These are phyloP conservation scores for Thraustochytrium sp. DNA, from an alignment of 352 stramenopile genomes.

Conservation along the genomic window DNA sequence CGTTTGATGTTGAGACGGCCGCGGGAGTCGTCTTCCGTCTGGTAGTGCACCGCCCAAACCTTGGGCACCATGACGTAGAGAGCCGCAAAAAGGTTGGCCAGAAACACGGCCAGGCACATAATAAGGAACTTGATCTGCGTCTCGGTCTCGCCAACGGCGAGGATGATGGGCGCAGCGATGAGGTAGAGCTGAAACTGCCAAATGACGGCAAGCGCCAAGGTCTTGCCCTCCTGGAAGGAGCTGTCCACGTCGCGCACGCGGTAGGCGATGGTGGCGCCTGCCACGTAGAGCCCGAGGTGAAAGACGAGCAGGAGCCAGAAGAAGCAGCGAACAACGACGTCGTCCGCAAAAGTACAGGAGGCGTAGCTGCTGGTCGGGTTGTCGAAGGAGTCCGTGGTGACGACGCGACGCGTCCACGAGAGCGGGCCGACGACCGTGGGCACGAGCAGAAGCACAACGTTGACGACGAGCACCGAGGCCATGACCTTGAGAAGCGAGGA, in stretches of 20 bases:
- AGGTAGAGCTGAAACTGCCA: constrained; percentile 40
- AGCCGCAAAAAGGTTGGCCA: constrained; percentile 5
- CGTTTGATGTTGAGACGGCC: too few relatives aligned
- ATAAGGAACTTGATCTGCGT: constrained; percentile 25
- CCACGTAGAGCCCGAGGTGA: constrained; percentile 17
- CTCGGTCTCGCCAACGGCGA: constrained; percentile 9
- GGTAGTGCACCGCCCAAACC: not conserved
- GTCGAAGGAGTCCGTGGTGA: not conserved
- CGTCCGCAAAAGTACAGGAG: not conserved
- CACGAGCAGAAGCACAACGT: not conserved
- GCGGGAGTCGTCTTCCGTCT: not conserved
- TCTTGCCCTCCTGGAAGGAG: constrained; percentile 35
- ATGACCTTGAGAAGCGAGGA: not conserved
- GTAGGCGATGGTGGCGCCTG: not conserved
- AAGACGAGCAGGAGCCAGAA: constrained; percentile 24
- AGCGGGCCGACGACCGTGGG: not conserved
- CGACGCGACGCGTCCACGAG: not conserved
- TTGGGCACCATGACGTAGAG: constrained; percentile 34
- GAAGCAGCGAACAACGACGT: not conserved
- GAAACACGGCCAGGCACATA: constrained; percentile 37
- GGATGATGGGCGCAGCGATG: constrained; percentile 7
- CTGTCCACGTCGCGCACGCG: constrained; percentile 14
- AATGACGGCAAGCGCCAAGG: constrained; percentile 23
- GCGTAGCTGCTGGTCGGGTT: constrained; percentile 1
- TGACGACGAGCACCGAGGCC: not conserved